Evolutionary conservation across 805 yeast species (phyloP), one percentile per base, ranked within the genome.

Genomic region (Candida lessepsii): DNA sequence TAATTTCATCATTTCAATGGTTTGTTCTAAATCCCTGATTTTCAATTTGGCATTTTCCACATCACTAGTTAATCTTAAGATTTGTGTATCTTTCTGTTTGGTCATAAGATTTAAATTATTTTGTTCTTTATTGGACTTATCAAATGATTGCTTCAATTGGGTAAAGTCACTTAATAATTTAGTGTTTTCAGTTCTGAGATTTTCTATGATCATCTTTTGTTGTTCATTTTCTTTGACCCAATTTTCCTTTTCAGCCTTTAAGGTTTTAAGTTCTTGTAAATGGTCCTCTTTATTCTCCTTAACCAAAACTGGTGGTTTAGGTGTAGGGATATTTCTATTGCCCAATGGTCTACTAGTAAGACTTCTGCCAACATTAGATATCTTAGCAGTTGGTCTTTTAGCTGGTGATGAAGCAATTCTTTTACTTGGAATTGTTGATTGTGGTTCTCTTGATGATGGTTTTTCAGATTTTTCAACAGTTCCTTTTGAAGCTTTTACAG

Each of bases 381-480:
- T 52, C 40, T 60, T 68, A 2, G 40, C 32, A 50, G 71, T 56
- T 1, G 56, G 56, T 29, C 73, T 58, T 51, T 79, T 82, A 25
- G 79, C 70, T 1, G 91, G 91, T 0, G 90, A 83, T 0, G 86
- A 68, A 0, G 91, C 86, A 0, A 75, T 73, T 45, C 93, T 68
- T 51, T 84, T 84, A 2, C 83, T 70, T 3, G 90, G 90, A 14
- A 83, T 63, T 2, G 63, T 33, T 23, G 80, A 70, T 1, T 89
- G 82, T 0, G 85, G 67, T 0, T 90, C 86, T 0, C 75, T 73
- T 45, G 91, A 67, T 49, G 83, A 84, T 11, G 43, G 35, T 17
- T 34, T 30, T 13, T 26, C 29, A 26, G 6, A 8, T 23, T 23
- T 23, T 23, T 23, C 26, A 37, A 40, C 44, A 16, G 9, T 16